Evolutionary conservation across 768 basidiomycete genomes (phyloP), one percentile per base, ranked within the genome.

Genomic region (Cystofilobasidium bisporidii): DNA sequence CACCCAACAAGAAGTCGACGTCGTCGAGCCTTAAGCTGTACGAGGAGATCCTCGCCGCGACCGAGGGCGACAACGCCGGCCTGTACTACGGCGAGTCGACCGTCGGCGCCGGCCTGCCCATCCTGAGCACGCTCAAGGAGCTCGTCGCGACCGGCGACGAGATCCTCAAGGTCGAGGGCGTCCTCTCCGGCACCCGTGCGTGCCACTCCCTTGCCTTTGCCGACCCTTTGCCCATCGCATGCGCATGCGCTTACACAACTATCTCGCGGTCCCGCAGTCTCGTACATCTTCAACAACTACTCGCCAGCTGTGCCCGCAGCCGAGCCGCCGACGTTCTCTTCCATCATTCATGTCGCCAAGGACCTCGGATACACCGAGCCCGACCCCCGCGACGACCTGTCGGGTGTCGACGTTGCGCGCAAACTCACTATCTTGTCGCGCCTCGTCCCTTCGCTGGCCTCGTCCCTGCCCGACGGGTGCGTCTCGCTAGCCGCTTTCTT

Each of bases 271-370:
- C 24, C 1, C 18, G 6, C 59, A 69, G 68, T 99, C 82, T 91
- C 88, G 75, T 99, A 98, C 80, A 98, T 99, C 79, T 99, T 99
- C 83, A 98, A 98, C 79, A 86, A 91, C 70, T 90, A 92, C 79
- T 86, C 89, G 2, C 86, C 84, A 5, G 85, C 84, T 5, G 40
- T 20, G 3, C 68, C 68, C 15, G 43, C 56, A 43, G 18, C 40
- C 5, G 15, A 41, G 32, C 57, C 63, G 22, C 62, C 62, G 18
- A 38, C 68, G 17, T 98, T 99, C 79, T 94, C 91, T 6, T 86
- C 89, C 30, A 86, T 98, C 41, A 94, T 99, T 64, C 83, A 83
- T 67, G 77, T 85, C 43, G 96, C 96, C 6, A 86, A 90, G 58
- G 87, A 89, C 73, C 89, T 90, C 72, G 96, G 96, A 1, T 99